Evolutionary conservation across 306 rosid species (phyloP).

Genomic region (Fragaria ananassa): DNA sequence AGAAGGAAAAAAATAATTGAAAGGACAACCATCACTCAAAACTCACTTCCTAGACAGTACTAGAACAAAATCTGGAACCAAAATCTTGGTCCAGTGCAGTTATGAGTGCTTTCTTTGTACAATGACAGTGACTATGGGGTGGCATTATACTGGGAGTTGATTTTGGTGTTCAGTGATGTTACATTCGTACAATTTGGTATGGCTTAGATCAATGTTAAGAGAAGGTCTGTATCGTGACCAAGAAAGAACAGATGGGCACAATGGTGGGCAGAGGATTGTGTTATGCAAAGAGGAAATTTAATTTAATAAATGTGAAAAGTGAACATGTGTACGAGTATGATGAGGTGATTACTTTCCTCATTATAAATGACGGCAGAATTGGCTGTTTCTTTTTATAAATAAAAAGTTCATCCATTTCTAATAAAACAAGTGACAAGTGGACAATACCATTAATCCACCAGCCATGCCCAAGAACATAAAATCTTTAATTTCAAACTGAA

Average conservation of each 20-base stretch:
- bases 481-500: neutral
- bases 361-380: neutral
- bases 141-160: neutral
- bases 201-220: neutral
- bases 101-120: neutral
- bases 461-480: neutral
- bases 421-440: neutral
- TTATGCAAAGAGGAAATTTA: neutral
- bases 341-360: neutral
- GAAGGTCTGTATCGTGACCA: neutral
- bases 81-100: neutral
- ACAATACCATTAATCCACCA: neutral
- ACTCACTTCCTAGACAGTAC: neutral
- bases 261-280: neutral
- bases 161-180: neutral
- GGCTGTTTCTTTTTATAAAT: neutral
- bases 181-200: neutral
- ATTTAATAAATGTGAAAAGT: neutral
- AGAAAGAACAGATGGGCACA: neutral
- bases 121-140: neutral
- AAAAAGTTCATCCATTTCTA: neutral
- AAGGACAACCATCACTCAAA: neutral
- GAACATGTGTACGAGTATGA: neutral
- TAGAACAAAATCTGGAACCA: neutral
- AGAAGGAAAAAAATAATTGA: too few relatives aligned